These are phyloP conservation scores for Tulasnella sp. DNA, from an alignment of 768 basidiomycete genomes.

Conservation along the genomic window DNA sequence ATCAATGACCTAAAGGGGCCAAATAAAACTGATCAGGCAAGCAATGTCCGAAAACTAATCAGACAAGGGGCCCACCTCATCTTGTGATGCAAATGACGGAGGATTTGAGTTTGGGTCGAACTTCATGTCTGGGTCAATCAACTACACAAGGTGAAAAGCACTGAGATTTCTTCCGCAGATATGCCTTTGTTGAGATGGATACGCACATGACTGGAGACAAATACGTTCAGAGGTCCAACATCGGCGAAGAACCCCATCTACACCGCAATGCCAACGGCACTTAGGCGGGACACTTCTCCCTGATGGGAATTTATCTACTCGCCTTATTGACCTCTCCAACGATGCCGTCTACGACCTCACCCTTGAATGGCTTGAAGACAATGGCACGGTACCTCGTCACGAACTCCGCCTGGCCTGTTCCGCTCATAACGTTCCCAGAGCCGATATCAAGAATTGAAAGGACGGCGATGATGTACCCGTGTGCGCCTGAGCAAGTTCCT, in stretches of 20 bases:
- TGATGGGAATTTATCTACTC: slow-evolving; percentile 21
- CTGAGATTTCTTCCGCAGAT: no score
- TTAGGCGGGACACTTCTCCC: neutral
- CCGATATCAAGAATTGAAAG: slow-evolving; percentile 86
- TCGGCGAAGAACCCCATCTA: slow-evolving; percentile 99
- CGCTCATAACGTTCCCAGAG: slow-evolving; percentile 82
- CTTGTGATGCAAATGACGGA: slow-evolving; percentile 89
- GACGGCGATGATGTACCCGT: slow-evolving; percentile 90
- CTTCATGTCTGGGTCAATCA: slow-evolving; percentile 87
- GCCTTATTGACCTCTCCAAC: slow-evolving; percentile 96
- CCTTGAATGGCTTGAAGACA: slow-evolving; percentile 99
- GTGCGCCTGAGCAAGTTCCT: slow-evolving; percentile 91
- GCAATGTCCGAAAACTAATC: neutral
- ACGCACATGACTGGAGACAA: slow-evolving; percentile 88
- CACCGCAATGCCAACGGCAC: neutral
- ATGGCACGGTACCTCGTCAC: slow-evolving; percentile 89
- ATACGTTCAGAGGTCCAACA: slow-evolving; percentile 87
- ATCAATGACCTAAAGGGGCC: slow-evolving; percentile 61
- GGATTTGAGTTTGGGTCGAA: slow-evolving; percentile 96
- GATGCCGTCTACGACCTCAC: slow-evolving; percentile 93
- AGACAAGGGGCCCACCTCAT: slow-evolving; percentile 44
- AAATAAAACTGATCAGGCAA: neutral
- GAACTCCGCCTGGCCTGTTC: slow-evolving; percentile 94
- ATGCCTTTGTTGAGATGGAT: no score
- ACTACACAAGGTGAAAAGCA: slow-evolving; percentile 33